phyloP scores from a whole-genome alignment of 768 basidiomycete species.

The Steccherinum ochraceum region DNA sequence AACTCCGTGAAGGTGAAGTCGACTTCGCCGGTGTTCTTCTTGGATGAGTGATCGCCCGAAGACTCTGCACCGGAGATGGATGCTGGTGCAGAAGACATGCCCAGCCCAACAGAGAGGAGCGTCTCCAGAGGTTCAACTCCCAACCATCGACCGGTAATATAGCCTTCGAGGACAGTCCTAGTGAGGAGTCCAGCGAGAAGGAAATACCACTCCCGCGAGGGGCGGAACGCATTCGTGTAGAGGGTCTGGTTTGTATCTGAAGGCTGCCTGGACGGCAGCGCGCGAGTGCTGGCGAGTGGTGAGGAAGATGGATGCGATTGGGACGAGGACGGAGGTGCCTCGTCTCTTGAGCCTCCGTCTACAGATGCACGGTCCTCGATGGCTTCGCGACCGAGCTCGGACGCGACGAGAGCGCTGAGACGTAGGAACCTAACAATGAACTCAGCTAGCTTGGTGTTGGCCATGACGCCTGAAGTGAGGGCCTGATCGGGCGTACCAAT shows the following conservation, averaged over 20 bases:
- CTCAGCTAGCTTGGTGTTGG: constrained; percentile 60
- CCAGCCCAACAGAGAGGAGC: constrained; percentile 66
- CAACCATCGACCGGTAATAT: constrained; percentile 75
- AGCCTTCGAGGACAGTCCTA: constrained; percentile 81
- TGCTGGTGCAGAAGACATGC: constrained; percentile 24
- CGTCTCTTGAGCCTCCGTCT: constrained; percentile 30
- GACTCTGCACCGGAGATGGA: neutral
- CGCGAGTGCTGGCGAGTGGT: constrained; percentile 14
- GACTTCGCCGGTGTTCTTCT: constrained; percentile 6
- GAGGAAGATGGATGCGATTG: neutral
- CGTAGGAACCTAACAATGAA: constrained; percentile 68
- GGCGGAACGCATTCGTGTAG: constrained; percentile 42
- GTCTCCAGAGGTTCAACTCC: constrained; percentile 66
- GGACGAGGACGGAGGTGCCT: constrained; percentile 2
- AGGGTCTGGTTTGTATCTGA: constrained; percentile 12
- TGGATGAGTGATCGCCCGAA: neutral
- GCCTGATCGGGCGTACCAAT: constrained; percentile 10
- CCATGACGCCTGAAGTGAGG: constrained; percentile 22
- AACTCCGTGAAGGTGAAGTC: constrained; percentile 45
- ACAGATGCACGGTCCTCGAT: constrained; percentile 34
- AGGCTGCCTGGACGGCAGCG: constrained; percentile 5
- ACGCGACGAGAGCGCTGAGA: constrained; percentile 72
- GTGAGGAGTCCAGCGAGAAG: constrained; percentile 72
- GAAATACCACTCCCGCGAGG: constrained; percentile 78
- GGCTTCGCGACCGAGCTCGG: constrained; percentile 69